Base-by-base conservation (phyloP, 176 grass and related monocot species). In the Guadua angustifolia region DNA sequence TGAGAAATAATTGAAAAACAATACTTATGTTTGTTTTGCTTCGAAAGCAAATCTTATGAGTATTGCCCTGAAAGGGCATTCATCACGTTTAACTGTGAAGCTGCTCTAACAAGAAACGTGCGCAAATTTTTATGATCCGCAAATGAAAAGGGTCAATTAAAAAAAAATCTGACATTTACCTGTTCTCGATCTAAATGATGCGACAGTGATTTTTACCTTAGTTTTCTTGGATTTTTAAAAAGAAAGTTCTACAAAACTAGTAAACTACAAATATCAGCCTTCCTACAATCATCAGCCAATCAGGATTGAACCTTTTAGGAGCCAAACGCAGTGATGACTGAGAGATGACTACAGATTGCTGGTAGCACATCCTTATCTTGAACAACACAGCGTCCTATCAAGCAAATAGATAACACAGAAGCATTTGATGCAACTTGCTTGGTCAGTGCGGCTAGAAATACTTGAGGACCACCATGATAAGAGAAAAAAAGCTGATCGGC, bases 291-390 rank as follows among this genome's bases (percentile, higher is more conserved):
- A 69, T 59, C 3, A 26, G 52, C 62, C 70, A 75, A 82, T 81
- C 50, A 81, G 47, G 50, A 87, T 39, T 59, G 61, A 81, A 10
- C 14, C 60, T 58, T 49, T 6, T 50, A 4, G 63, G 61, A 68
- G 47, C 13, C 24, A 5, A 83, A 55, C n/a, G 35, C 14, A 18
- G 16, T 71, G 53, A 26, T 65, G n/a, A n/a, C n/a, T n/a, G 11
- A 7, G 53, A 12, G 14, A 33, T 26, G 38, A 14, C 19, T n/a
- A 58, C 61, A 51, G 51, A 43, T 38, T 87, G 52, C 49, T 0
- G 72, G 71, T 77, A 39, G 63, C 63, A 22, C 63, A 88, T 88
- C 79, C 8, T 75, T 82, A 49, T 88, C 79, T 6, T 42, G 18
- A 79, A 51, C 64, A 61, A 49, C 12, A 13, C 52, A 24, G 24